Percentiles rank a stretch among this genome's conserved stretches.
Conservation (phyloP, 1,284 basidiomycete genomes). For the Puccinia triticina region DNA sequence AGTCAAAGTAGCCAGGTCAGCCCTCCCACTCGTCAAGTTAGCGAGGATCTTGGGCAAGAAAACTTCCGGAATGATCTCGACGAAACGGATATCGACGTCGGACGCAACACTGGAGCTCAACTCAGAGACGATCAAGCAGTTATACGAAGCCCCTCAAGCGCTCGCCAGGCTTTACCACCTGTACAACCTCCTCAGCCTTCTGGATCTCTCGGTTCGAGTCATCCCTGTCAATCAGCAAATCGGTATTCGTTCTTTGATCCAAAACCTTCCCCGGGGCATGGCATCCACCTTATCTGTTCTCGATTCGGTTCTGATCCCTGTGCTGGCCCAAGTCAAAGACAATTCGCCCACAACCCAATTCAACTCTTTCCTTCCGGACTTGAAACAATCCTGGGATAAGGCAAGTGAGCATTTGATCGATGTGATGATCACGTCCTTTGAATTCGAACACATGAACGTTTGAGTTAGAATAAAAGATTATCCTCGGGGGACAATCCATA, state of each 20-base stretch:
- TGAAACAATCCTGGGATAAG: background rate
- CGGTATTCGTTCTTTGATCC: background rate
- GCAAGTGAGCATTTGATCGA: background rate
- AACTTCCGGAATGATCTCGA: background rate
- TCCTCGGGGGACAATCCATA: too few relatives aligned
- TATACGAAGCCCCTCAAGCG: background rate
- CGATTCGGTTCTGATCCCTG: background rate
- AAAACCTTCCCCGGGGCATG: background rate
- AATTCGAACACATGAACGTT: background rate
- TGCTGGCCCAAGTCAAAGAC: background rate
- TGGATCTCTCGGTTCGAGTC: background rate
- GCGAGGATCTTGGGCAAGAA: background rate
- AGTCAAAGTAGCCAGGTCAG: background rate
- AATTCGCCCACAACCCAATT: background rate
- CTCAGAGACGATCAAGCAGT: background rate
- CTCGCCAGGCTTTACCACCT: background rate
- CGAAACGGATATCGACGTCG: background rate
- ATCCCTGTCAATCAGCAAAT: background rate
- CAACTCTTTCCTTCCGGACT: background rate
- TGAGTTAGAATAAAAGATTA: too few relatives aligned
- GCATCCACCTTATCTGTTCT: background rate
- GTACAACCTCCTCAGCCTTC: background rate
- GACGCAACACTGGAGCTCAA: background rate
- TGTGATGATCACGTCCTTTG: background rate
- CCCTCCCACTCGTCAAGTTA: background rate